These are phyloP conservation scores for Kitagawia praeruptora DNA, from an alignment of 129 eudicot genomes.

Conservation along the genomic window DNA sequence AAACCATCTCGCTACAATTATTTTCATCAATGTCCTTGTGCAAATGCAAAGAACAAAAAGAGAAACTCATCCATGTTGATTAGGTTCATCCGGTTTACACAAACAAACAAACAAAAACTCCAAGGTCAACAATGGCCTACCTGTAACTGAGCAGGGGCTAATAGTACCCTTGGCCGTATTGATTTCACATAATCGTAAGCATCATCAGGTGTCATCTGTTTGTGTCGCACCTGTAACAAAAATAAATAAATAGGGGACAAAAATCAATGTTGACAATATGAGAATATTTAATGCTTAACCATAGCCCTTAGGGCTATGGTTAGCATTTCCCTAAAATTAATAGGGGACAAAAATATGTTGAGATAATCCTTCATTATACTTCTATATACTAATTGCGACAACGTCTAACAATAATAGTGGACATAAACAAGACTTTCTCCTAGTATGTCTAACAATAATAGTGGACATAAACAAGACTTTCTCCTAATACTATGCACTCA, in stretches of 20 bases:
- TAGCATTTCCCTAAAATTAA: too few relatives aligned
- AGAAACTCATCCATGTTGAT: neutral
- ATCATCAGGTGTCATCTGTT: conserved; percentile 61
- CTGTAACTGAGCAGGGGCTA: conserved; percentile 67
- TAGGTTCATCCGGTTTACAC: neutral
- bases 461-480: neutral
- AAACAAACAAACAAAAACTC: neutral
- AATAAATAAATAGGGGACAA: neutral
- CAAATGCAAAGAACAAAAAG: neutral
- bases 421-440: neutral
- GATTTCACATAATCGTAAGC: conserved; percentile 63
- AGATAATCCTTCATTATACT: neutral
- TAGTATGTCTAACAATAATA: too few relatives aligned
- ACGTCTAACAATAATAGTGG: too few relatives aligned
- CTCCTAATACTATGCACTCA: conserved; percentile 15
- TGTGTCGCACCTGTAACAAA: conserved; percentile 41
- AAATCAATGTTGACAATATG: neutral
- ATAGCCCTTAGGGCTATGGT: too few relatives aligned
- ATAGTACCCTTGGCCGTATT: conserved; percentile 55
- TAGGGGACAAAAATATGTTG: neutral
- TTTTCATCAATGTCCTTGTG: neutral
- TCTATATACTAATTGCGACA: neutral
- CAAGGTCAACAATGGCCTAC: conserved; percentile 17
- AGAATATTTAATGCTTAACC: too few relatives aligned
- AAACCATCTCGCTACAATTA: neutral